Evolutionary conservation across 257 asterid species (phyloP).

Genomic region (Lantana camara): DNA sequence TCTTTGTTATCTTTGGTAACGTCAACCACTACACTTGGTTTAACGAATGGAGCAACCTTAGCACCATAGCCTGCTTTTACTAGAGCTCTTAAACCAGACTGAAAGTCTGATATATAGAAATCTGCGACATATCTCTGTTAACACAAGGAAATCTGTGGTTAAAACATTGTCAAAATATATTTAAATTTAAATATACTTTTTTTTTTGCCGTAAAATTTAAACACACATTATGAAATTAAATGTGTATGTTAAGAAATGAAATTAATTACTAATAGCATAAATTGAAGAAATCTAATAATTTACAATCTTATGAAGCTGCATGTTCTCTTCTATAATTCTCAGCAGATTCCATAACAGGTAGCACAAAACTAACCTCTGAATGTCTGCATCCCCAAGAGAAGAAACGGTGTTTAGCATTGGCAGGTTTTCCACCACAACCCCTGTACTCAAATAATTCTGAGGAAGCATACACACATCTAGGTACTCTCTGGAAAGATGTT

Average conservation of each 20-base stretch:
- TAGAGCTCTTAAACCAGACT: conserved; percentile 81
- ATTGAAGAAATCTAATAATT: not conserved
- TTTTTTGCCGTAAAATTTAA: not conserved
- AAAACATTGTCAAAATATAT: not conserved
- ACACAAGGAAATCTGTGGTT: conserved; percentile 16
- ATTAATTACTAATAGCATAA: not conserved
- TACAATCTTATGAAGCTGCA: conserved; percentile 2
- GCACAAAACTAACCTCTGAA: conserved; percentile 81
- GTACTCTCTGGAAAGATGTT: conserved; percentile 80
- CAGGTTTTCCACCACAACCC: conserved; percentile 78
- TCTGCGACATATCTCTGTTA: conserved; percentile 71
- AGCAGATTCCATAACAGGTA: not conserved
- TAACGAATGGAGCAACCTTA: conserved; percentile 74
- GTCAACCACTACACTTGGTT: conserved; percentile 63
- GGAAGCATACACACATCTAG: conserved; percentile 83
- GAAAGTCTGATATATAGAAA: conserved; percentile 84
- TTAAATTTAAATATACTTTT: not conserved
- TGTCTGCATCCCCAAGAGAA: conserved; percentile 88
- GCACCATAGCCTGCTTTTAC: conserved; percentile 89
- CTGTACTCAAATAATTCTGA: conserved; percentile 83
- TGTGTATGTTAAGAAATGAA: not conserved
- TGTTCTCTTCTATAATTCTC: conserved; percentile 5
- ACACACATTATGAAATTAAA: too few relatives aligned
- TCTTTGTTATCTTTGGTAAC: conserved; percentile 49
- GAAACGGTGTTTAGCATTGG: conserved; percentile 63